Percentiles rank a stretch among this genome's conserved stretches.
Evolutionary conservation across 139 green algal species (phyloP).

Genomic region (Chlorella sp.): DNA sequence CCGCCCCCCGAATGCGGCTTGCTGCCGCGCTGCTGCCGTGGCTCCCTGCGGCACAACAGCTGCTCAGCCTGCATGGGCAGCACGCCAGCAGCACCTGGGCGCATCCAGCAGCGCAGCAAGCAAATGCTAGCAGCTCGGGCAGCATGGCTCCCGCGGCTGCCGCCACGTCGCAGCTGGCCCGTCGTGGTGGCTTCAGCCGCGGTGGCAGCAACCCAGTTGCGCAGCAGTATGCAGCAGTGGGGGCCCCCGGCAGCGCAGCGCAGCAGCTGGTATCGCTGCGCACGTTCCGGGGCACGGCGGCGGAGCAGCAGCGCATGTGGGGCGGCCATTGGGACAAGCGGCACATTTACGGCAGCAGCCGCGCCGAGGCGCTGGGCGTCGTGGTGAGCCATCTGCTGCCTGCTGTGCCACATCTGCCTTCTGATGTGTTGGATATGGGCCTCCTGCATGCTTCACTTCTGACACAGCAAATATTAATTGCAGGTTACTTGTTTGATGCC

Average conservation of each 20-base stretch:
- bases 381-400: slow-evolving; percentile 5
- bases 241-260: background rate
- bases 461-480: too few species aligned
- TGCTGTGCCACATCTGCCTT: too few species aligned
- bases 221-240: background rate
- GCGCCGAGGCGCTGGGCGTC: slow-evolving; percentile 27
- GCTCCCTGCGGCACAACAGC: background rate
- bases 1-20: background rate
- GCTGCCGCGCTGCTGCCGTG: background rate
- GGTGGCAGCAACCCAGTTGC: too few species aligned
- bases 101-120: too few species aligned
- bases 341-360: background rate
- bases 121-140: too few species aligned
- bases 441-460: too few species aligned
- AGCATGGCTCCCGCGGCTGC: too few species aligned
- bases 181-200: too few species aligned
- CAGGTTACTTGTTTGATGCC: too few species aligned
- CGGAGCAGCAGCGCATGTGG: background rate
- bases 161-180: too few species aligned
- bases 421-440: too few species aligned
- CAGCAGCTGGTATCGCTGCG: slow-evolving; percentile 21
- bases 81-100: too few species aligned
- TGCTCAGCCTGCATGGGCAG: background rate
- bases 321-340: background rate
- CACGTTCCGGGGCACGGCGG: background rate